Evolutionary conservation across 1,139 yeast genomes (phyloP), one percentile per base, ranked within the genome.

Genomic region (Sugiyamaella sp.): DNA sequence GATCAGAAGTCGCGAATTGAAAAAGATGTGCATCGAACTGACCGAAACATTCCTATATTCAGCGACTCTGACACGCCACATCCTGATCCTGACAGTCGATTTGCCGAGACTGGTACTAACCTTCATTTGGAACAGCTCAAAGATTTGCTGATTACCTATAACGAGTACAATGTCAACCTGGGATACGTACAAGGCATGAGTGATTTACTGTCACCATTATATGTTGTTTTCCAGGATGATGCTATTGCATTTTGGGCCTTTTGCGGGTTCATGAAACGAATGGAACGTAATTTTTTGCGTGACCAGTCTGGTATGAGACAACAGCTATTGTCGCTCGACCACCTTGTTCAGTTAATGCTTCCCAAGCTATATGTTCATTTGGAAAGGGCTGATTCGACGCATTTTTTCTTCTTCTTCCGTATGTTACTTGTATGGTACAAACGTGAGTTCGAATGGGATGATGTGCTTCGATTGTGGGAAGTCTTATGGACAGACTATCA

Each of bases 111-210:
- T 66, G 81, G 74, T 68, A 83, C 80, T 70, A 78, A 80, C 60
- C 80, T 88, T 9, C 91, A 93, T 70, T 74, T 93, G 57, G 79
- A 81, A 59, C 80, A 75, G 51, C 74, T 93, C 74, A 80, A 90
- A 63, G 91, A 88, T 62, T 86, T 95, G 59, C 76, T 93, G 42
- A 77, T 89, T 54, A 89, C 97, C 0, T 93, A 86, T 66, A 91
- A 93, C 68, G 91, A 88, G 69, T 80, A 84, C 69, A 93, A 93
- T 69, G 77, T 75, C 47, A 86, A 89, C 61, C 73, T 95, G 62
- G 99, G 99, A 0, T 93, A 93, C 66, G 97, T 93, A 20, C 99
- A 93, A 72, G 99, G 99, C 1, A 93, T 93, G 99, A 85, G 95
- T 6, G 99, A 93, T 69, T 74, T 93, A 52, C 74, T 95, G 39